Base-by-base conservation (phyloP, 352 stramenopile genomes). In the Thraustochytrium striatum region DNA sequence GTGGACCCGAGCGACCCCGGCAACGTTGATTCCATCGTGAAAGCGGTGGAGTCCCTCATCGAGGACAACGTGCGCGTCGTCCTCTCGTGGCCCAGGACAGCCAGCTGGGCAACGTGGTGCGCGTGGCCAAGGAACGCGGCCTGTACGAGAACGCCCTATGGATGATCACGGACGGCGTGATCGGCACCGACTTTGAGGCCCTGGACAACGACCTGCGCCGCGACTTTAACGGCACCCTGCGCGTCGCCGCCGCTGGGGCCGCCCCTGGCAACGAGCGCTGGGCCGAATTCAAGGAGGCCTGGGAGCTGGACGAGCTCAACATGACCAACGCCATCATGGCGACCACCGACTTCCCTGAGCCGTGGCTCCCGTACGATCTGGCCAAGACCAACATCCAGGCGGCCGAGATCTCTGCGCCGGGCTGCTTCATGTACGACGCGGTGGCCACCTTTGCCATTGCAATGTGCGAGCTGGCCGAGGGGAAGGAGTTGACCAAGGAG, bases 131-230 rank as follows among this genome's bases (percentile, higher is more conserved):
- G 19, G 13, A 3, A 36, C 38, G 50, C 2, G 69, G 69, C 69
- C 72, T 79, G 69, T 33, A 30, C 8, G 69, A 52, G 7, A 21
- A 25, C 35, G 69, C 50, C 19, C 72, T 79, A 13, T 21, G 72
- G n/a, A n/a, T n/a, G 0, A 72, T 79, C 30, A 61, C 35, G 25
- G 69, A 79, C 25, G 57, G 32, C 36, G 50, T 79, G 19, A 25
- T 21, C 19, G 57, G 30, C 35, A 52, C 72, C 58, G 47, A 61
- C 2, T 36, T 79, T 19, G 55, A n/a, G 9, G 69, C 72, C 39
- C 53, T 52, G 21, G 50, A 47, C 39, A 21, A 25, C 16, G 47
- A 65, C 30, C 35, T 52, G 3, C 41, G 13, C 28, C 9, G 72
- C 39, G 21, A 57, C 19, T 19, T 79, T 2, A 19, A n/a, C 28